Evolutionary conservation across 495 filamentous ascomycete species (phyloP), one percentile per base, ranked within the genome.

Genomic region (Penicillium soppii): DNA sequence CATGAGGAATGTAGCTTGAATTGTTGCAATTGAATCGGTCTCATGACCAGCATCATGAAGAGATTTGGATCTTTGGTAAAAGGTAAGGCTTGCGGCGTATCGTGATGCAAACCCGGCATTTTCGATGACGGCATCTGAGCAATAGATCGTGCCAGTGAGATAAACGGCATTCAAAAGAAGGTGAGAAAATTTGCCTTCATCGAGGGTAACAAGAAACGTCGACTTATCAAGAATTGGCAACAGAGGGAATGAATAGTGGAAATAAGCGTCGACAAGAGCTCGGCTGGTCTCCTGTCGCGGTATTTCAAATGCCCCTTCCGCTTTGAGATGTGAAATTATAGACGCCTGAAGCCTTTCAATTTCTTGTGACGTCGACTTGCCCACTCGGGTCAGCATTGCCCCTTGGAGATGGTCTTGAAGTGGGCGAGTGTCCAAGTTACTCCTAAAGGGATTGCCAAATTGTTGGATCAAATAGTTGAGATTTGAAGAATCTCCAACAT

Each of bases 11-110:
- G 56, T 52, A 0, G 52, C 52, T 43, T 65, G 62, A 13, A 65
- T 50, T 0, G 47, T 51, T 21, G 47, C 49, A 16, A 65, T 57
- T 0, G 55, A 53, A 44, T 65, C 62, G 7, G 45, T 49, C 41
- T 65, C 62, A 35, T 62, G 57, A 5, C 58, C 54, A 13, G 62
- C 56, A 49, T 65, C 62, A 48, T 65, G 59, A 10, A 65, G 29
- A 7, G 47, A 36, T 45, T 62, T 62, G 7, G 62, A 58, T 49
- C 53, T 45, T 6, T 44, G 58, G 32, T 65, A 62, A 22, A 49
- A 59, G 0, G 62, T 62, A 9, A 59, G 56, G 13, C 48, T 62
- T 16, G 58, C 62, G 20, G 52, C 27, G 37, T 59, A 65, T 12
- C 62, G 53, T 26, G 59, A 62, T 8, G 9, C 37, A 48, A 62